These are phyloP conservation scores for Dactylis glomerata DNA, from an alignment of 176 grass and related monocot genomes.

Conservation along the genomic window DNA sequence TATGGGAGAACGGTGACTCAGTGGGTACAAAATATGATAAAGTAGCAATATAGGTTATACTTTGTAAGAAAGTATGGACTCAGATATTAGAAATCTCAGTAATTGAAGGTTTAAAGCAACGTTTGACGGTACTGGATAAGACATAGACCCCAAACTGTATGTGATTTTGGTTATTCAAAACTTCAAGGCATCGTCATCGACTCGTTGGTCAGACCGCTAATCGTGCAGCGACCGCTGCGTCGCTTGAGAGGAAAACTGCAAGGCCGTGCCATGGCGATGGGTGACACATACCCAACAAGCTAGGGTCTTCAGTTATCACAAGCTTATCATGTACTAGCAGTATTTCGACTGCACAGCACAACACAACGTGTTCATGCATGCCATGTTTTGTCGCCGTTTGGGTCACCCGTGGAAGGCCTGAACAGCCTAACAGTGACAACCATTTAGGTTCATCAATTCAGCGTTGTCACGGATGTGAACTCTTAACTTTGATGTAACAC, in stretches of 20 bases:
- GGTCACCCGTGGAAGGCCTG: not conserved
- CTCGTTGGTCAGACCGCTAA: not conserved
- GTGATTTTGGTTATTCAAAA: too few relatives aligned
- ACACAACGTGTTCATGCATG: not conserved
- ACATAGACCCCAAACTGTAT: too few relatives aligned
- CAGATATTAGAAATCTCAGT: too few relatives aligned
- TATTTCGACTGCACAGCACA: not conserved
- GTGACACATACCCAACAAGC: not conserved
- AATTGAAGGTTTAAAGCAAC: too few relatives aligned
- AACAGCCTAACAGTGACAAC: not conserved
- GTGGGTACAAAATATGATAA: too few relatives aligned
- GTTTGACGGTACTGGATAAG: too few relatives aligned
- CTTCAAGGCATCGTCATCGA: not conserved
- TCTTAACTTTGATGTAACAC: not conserved
- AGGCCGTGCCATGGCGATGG: not conserved
- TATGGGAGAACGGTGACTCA: too few relatives aligned
- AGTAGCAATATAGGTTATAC: too few relatives aligned
- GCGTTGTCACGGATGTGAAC: not conserved
- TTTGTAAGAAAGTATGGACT: too few relatives aligned
- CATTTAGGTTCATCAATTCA: not conserved
- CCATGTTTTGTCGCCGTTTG: not conserved
- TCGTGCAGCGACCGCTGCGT: not conserved
- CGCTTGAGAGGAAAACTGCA: not conserved
- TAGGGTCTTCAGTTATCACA: not conserved
- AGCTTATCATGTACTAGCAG: not conserved